Evolutionary conservation across 805 yeast genomes (phyloP).

Genomic region (Metschnikowia hibisci): DNA sequence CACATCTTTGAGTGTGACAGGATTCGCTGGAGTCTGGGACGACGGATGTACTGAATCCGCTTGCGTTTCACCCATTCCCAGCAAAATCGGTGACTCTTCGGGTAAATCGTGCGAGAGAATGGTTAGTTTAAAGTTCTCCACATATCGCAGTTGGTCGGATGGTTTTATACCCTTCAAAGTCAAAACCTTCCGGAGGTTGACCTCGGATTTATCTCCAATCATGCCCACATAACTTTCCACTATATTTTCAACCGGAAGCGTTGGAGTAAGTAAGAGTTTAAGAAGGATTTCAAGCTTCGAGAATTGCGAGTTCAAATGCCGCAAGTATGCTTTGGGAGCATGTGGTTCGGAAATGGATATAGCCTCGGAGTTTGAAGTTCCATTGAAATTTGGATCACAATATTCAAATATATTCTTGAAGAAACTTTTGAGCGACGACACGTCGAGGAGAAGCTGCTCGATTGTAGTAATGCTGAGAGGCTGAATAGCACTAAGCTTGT

Average conservation of each 20-base stretch:
- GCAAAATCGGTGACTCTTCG: constrained; percentile 29
- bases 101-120: constrained; percentile 25
- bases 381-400: constrained; percentile 38
- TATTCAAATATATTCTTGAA: constrained; percentile 43
- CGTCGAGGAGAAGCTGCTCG: constrained; percentile 77
- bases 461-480: constrained; percentile 55
- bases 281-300: constrained; percentile 56
- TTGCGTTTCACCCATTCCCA: constrained; percentile 22
- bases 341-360: constrained; percentile 8
- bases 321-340: constrained; percentile 29
- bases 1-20: constrained; percentile 10
- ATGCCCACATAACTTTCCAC: constrained; percentile 62
- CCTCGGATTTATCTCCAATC: constrained; percentile 59
- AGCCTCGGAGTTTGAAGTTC: constrained; percentile 12
- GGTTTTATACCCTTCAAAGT: constrained; percentile 54
- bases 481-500: constrained; percentile 54
- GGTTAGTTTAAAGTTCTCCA: constrained; percentile 37
- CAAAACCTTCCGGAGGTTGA: constrained; percentile 63
- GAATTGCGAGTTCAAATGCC: constrained; percentile 42
- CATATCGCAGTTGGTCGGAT: constrained; percentile 26
- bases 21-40: constrained; percentile 14
- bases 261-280: constrained; percentile 60
- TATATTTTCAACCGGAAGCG: constrained; percentile 58
- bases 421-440: constrained; percentile 57
- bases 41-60: constrained; percentile 11